Conservation (phyloP, 768 basidiomycete species). For the Xanthoconium stramineum region DNA sequence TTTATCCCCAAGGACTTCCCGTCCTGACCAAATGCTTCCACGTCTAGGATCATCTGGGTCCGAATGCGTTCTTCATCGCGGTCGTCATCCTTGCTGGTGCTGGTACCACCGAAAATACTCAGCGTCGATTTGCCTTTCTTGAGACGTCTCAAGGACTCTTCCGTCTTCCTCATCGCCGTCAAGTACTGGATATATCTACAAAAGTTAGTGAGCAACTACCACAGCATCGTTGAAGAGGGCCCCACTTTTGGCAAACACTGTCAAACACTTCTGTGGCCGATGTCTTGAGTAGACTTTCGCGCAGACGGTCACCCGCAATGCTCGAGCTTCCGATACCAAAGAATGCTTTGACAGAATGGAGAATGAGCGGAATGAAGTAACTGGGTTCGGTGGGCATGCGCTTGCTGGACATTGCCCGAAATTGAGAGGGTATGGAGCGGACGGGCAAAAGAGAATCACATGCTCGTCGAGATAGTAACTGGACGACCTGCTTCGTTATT, state of each 20-base stretch:
- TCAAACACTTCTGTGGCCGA: conserved; percentile 68
- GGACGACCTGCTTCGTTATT: conserved; percentile 60
- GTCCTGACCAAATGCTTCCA: conserved; percentile 79
- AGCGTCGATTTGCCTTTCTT: conserved; percentile 82
- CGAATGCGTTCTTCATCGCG: conserved; percentile 88
- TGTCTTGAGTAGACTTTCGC: conserved; percentile 46
- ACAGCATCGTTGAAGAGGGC: background rate
- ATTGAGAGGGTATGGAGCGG: conserved; percentile 85
- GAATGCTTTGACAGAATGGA: conserved; percentile 75
- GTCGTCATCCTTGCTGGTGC: conserved; percentile 53
- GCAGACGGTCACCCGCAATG: conserved; percentile 60
- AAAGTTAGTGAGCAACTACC: background rate
- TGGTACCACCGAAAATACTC: conserved; percentile 68
- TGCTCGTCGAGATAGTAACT: conserved; percentile 75
- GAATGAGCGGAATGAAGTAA: conserved; percentile 77
- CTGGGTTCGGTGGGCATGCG: conserved; percentile 75
- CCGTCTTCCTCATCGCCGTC: conserved; percentile 84
- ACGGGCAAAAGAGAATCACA: conserved; percentile 83
- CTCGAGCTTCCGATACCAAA: conserved; percentile 59
- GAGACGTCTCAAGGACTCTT: conserved; percentile 80
- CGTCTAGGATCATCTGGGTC: conserved; percentile 79
- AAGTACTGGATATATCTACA: conserved; percentile 77
- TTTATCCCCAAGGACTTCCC: conserved; percentile 67
- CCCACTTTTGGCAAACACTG: conserved; percentile 62
- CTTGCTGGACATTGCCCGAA: conserved; percentile 79